Evolutionary conservation across 176 grass and related monocot species (phyloP), one percentile per base, ranked within the genome.

Genomic region (Carex pumila): DNA sequence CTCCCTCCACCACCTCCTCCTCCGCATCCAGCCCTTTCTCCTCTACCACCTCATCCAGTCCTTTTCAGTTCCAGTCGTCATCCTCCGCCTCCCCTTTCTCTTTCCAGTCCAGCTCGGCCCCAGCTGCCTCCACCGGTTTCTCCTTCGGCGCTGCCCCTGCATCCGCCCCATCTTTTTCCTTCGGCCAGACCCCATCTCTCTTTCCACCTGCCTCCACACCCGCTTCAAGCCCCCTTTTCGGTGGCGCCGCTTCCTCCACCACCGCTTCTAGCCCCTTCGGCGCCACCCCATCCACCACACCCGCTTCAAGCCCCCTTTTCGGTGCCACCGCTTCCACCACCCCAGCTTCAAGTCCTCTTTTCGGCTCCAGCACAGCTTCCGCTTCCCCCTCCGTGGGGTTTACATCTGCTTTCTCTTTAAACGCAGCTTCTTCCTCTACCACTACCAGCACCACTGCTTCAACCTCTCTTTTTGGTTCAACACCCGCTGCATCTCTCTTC

Each of bases 301-400:
- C 65, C 31, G 36, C 88, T 1, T 32, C 85, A 29, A 77, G 60
- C 50, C 25, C 84, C 12, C 91, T 84, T 10, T 84, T 86, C 6
- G 43, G 84, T 17, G 70, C 87, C 43, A 83, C 79, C 41, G 87
- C 85, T 9, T 63, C 91, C 12, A 83, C 87, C 39, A 69, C 75
- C 77, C 15, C 91, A 36, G 58, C 87, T 30, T 34, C 89, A 55
- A 67, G 88, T 66, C 8, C 88, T 73, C 62, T 85, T 12, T 59
- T 88, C 8, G 82, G 83, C 67, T 71, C 79, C 65, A 22, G 82
- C 52, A 25, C 85, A 30, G 41, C 73, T 41, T 66, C 93, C 34
- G 63, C 87, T 52, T 13, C 86, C 21, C 87, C 91, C 65, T 43
- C 93, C 19, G 88, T 81, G 21, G 89, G 87, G 18, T 94, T 89